Percentiles rank a stretch among this genome's conserved stretches.
Evolutionary conservation across 176 grass and related monocot genomes (phyloP).

Genomic region (Eragrostis nindensis): DNA sequence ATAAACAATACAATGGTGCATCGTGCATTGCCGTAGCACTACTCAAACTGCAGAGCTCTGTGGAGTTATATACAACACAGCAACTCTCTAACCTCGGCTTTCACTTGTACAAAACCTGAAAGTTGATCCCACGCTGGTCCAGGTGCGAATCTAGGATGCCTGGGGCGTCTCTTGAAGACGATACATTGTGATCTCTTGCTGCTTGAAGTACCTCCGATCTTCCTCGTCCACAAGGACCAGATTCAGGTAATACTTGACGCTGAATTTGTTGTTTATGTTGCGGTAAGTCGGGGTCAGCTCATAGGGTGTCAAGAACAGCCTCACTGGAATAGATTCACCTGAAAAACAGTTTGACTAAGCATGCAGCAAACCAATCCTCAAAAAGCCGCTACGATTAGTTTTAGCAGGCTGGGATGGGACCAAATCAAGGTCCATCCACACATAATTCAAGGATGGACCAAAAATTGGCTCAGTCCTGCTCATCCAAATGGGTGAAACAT

Average conservation of each 20-base stretch:
- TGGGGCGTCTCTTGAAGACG: constrained; percentile 43
- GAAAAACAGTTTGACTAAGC: not conserved
- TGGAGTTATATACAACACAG: constrained; percentile 41
- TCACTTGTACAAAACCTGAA: constrained; percentile 29
- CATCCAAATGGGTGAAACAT: not conserved
- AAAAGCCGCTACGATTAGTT: not conserved
- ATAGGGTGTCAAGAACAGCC: constrained; percentile 73
- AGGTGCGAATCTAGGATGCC: constrained; percentile 30
- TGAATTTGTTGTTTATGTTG: constrained; percentile 97
- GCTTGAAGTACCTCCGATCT: constrained; percentile 91
- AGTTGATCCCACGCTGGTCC: not conserved
- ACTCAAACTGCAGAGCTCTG: not conserved
- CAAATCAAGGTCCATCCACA: not conserved
- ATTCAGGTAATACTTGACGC: constrained; percentile 93
- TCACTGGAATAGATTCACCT: constrained; percentile 73
- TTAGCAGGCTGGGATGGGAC: not conserved
- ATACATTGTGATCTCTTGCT: constrained; percentile 89
- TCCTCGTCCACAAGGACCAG: constrained; percentile 94
- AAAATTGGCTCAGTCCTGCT: not conserved
- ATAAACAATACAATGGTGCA: constrained; percentile 9
- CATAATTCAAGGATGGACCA: constrained; percentile 4
- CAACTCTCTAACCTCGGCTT: constrained; percentile 24
- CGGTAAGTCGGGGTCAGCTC: constrained; percentile 54
- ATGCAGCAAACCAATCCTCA: not conserved
- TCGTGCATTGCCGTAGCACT: not conserved